Evolutionary conservation across 305 asterid genomes (phyloP).

Genomic region (Ruellia speciosa): DNA sequence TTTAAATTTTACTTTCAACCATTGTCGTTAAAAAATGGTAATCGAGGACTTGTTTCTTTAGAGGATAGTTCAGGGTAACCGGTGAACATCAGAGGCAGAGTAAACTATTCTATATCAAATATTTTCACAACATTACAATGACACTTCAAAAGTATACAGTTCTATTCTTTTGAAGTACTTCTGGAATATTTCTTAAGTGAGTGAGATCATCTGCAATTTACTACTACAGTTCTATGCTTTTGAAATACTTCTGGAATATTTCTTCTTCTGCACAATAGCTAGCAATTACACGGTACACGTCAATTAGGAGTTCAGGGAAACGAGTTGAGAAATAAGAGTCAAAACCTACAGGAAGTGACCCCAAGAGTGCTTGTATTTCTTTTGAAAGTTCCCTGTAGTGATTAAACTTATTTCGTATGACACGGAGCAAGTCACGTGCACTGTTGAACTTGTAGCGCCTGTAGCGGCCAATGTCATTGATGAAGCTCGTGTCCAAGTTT

Average conservation of each 20-base stretch:
- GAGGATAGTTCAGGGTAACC: no score
- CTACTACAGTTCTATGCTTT: slow-evolving; percentile 21
- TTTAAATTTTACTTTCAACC: no score
- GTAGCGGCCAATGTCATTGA: slow-evolving; percentile 66
- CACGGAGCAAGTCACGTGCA: slow-evolving; percentile 59
- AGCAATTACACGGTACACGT: slow-evolving; percentile 48
- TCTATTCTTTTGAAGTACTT: no score
- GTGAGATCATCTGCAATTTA: slow-evolving; percentile 15
- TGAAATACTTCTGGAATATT: slow-evolving; percentile 48
- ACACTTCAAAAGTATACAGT: not conserved
- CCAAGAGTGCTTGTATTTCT: slow-evolving; percentile 58
- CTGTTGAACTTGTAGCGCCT: slow-evolving; percentile 76
- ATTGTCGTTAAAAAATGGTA: no score
- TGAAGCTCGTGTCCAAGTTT: slow-evolving; percentile 51
- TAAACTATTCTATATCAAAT: no score
- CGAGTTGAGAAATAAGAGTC: slow-evolving; percentile 55
- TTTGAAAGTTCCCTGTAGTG: slow-evolving; percentile 72
- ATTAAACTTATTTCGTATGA: slow-evolving; percentile 66
- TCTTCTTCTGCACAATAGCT: slow-evolving; percentile 37
- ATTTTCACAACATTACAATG: no score
- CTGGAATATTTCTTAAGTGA: no score
- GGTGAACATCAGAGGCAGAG: no score
- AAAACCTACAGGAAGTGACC: slow-evolving; percentile 54
- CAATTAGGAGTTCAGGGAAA: slow-evolving; percentile 63
- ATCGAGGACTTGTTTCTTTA: no score